Percentiles rank a stretch among this genome's conserved stretches.
phyloP scores from a whole-genome alignment of 305 asterid species.

The Fraxinus sp. region DNA sequence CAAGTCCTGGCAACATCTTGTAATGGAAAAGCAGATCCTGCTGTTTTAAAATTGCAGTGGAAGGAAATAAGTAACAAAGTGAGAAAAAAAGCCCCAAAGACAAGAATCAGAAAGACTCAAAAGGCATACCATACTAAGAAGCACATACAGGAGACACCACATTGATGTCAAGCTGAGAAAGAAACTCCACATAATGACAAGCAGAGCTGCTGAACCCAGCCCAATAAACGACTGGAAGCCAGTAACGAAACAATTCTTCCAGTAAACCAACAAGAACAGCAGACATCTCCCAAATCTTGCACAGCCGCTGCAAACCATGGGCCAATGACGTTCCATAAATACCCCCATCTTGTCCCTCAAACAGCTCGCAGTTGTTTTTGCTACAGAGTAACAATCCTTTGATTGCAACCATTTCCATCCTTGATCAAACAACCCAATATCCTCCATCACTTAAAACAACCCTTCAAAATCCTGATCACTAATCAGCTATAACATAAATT shows the following conservation, averaged over 20 bases:
- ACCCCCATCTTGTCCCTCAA: slow-evolving; percentile 70
- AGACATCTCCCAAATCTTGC: slow-evolving; percentile 51
- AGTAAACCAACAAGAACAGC: slow-evolving; percentile 57
- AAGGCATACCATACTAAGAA: slow-evolving; percentile 90
- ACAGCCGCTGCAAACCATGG: slow-evolving; percentile 81
- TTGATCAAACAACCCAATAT: slow-evolving; percentile 91
- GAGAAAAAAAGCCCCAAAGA: not conserved
- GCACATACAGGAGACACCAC: slow-evolving; percentile 87
- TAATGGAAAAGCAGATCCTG: slow-evolving; percentile 19
- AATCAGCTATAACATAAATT: slow-evolving; percentile 28
- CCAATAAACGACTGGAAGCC: slow-evolving; percentile 70
- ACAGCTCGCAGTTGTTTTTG: slow-evolving; percentile 51
- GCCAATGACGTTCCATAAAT: slow-evolving; percentile 89
- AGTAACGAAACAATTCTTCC: slow-evolving; percentile 74
- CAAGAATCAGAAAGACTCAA: slow-evolving; percentile 13
- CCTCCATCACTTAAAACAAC: slow-evolving; percentile 69
- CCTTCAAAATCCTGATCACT: slow-evolving; percentile 22
- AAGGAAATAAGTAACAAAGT: not conserved
- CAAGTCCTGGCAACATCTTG: not conserved
- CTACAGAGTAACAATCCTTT: slow-evolving; percentile 65
- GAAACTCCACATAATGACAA: slow-evolving; percentile 96
- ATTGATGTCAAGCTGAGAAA: slow-evolving; percentile 92
- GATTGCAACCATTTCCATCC: slow-evolving; percentile 90
- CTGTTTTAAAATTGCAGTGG: slow-evolving; percentile 9
- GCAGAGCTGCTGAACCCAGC: slow-evolving; percentile 87